Conservation (phyloP, 2,329 filamentous ascomycete genomes). For the Talaromyces sp. region DNA sequence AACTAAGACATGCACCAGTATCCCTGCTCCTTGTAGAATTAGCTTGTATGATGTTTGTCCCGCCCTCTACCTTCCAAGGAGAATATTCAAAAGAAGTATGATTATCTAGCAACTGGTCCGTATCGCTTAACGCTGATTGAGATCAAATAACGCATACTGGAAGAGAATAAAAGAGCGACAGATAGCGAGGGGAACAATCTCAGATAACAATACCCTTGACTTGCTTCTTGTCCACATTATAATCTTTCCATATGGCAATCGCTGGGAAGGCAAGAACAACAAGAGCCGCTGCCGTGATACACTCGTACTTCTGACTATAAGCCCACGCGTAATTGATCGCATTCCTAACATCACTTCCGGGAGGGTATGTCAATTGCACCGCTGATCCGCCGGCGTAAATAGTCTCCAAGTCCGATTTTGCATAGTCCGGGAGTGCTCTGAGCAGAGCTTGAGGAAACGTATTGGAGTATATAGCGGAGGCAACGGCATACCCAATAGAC, state of each 20-base stretch:
- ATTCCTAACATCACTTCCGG: constrained; percentile 29
- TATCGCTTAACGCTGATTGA: not conserved
- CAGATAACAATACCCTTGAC: constrained; percentile 35
- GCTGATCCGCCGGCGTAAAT: constrained; percentile 30
- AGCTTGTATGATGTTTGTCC: no score
- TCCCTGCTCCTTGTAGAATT: not conserved
- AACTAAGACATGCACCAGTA: not conserved
- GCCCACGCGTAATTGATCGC: constrained; percentile 40
- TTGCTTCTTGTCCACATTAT: constrained; percentile 38
- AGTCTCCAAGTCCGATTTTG: constrained; percentile 20
- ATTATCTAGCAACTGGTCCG: not conserved
- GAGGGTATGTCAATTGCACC: constrained; percentile 29
- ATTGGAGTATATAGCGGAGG: constrained; percentile 54
- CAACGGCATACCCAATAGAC: constrained; percentile 34
- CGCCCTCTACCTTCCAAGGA: not conserved
- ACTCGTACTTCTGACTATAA: constrained; percentile 34
- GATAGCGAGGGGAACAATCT: not conserved
- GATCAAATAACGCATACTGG: not conserved
- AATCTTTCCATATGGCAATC: constrained; percentile 40
- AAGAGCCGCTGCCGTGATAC: constrained; percentile 35
- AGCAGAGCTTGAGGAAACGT: constrained; percentile 51
- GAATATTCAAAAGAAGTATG: not conserved
- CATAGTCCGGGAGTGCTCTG: constrained; percentile 42
- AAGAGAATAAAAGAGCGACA: not conserved
- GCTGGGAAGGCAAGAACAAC: constrained; percentile 33